Evolutionary conservation across 495 filamentous ascomycete species (phyloP).

Genomic region (Lasiosphaeria ovina): DNA sequence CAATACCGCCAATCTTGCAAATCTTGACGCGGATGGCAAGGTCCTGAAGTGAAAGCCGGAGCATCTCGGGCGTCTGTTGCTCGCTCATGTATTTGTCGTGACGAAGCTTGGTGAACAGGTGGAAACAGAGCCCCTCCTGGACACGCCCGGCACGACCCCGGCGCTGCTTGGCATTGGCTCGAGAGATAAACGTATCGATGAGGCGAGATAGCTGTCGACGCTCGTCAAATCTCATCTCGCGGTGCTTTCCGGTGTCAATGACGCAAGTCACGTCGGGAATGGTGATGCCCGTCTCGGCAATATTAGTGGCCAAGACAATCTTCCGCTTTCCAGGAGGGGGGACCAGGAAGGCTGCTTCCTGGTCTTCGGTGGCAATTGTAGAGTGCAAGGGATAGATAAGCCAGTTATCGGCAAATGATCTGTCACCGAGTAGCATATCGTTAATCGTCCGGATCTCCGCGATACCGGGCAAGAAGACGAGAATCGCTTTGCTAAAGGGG

Average conservation of each 20-base stretch:
- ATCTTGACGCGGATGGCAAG: conserved; percentile 95
- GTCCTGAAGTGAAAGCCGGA: conserved; percentile 89
- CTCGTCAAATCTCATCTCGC: conserved; percentile 95
- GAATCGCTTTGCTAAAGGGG: conserved; percentile 79
- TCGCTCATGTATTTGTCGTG: conserved; percentile 78
- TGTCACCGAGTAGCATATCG: conserved; percentile 72
- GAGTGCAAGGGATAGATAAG: conserved; percentile 86
- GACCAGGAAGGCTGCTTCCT: conserved; percentile 84
- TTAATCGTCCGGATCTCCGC: conserved; percentile 87
- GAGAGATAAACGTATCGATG: conserved; percentile 88
- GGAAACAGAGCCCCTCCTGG: conserved; percentile 90
- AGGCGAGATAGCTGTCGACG: conserved; percentile 83
- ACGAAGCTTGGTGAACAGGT: conserved; percentile 84
- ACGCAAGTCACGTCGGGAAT: conserved; percentile 97
- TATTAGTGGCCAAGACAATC: conserved; percentile 94
- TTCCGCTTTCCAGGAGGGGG: conserved; percentile 80
- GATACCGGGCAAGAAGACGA: conserved; percentile 93
- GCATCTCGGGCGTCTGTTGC: conserved; percentile 93
- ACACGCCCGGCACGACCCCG: conserved; percentile 95
- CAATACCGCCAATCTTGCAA: conserved; percentile 88
- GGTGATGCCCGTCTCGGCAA: conserved; percentile 95
- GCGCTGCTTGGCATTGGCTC: conserved; percentile 90
- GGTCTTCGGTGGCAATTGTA: conserved; percentile 92
- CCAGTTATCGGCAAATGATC: conserved; percentile 67
- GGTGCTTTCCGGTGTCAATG: conserved; percentile 91